Evolutionary conservation across 2,329 filamentous ascomycete species (phyloP), one percentile per base, ranked within the genome.

Genomic region (Exserohilum turcica): DNA sequence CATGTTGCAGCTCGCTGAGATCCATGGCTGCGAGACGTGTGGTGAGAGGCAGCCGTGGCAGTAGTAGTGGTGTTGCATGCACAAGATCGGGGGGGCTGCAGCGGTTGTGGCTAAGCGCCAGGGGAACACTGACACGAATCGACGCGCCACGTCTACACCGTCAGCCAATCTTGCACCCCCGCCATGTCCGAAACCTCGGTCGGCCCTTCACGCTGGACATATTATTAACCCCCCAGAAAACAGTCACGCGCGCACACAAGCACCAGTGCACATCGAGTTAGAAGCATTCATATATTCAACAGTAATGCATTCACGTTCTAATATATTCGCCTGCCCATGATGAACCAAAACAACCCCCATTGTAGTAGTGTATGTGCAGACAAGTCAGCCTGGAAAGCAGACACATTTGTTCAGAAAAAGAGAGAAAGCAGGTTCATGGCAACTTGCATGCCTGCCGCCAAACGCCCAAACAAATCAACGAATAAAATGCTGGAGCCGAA

Each of bases 1-100:
- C 77, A 60, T 75, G 76, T 70, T 83, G 79, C 55, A 80, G 76
- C 72, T 85, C 81, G 68, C 84, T 77, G 60, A 84, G 68, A 65
- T 85, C 82, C 82, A 86, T 85, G 19, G 48, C 43, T 45, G 47
- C 16, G 19, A n/a, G 15, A 29, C 7, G 27, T 32, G n/a, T 27
- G n/a, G 27, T 37, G 32, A 15, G 12, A 37, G 37, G n/a, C 28
- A 38, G 32, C 21, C 15, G 37, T 15, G 32, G 29, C 35, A 19
- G 32, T 27, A 29, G 18, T n/a, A n/a, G n/a, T n/a, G n/a, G n/a
- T n/a, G 51, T 21, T 33, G 43, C 46, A 47, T 48, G 49, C 44
- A 35, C 27, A 43, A 33, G 46, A 53, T 61, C 47, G 59, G 59
- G 57, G 55, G 21, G 21, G 21, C 21, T 24, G 21, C 7, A 7